Evolutionary conservation across 108 stramenopile genomes (phyloP).

Genomic region (Cyclostephanos invisitatus): DNA sequence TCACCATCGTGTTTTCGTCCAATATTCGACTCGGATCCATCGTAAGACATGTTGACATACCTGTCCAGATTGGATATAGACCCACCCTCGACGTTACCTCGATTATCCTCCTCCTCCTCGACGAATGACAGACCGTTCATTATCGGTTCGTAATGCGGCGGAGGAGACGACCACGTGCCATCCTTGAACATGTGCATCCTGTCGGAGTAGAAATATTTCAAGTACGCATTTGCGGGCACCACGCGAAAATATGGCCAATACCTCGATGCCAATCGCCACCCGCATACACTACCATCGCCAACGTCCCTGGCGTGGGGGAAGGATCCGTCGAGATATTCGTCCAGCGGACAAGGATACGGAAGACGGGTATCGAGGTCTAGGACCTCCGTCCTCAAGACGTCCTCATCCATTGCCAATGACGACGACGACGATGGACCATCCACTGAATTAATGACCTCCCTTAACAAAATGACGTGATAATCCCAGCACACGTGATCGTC

Average conservation of each 20-base stretch:
- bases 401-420: not conserved
- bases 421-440: conserved; percentile 7
- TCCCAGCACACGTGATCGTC: conserved; percentile 75
- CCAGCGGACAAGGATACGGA: conserved; percentile 67
- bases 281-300: not conserved
- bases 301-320: conserved; percentile 49
- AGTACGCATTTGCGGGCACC: conserved; percentile 53
- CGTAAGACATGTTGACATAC: conserved; percentile 32
- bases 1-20: not conserved
- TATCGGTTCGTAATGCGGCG: conserved; percentile 63
- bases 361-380: conserved; percentile 75
- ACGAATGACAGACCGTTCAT: conserved; percentile 38
- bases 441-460: conserved; percentile 1
- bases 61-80: conserved; percentile 35
- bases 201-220: conserved; percentile 73
- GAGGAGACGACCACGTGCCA: conserved; percentile 69
- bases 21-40: not conserved
- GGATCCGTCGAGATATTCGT: conserved; percentile 54
- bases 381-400: conserved; percentile 26
- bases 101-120: not conserved
- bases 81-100: not conserved
- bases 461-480: conserved; percentile 82
- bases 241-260: conserved; percentile 75
- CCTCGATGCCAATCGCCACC: conserved; percentile 16
- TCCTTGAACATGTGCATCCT: conserved; percentile 78